Percentiles rank a stretch among this genome's conserved stretches.
Evolutionary conservation across 1,284 basidiomycete species (phyloP).

Genomic region (Trametes sp.): DNA sequence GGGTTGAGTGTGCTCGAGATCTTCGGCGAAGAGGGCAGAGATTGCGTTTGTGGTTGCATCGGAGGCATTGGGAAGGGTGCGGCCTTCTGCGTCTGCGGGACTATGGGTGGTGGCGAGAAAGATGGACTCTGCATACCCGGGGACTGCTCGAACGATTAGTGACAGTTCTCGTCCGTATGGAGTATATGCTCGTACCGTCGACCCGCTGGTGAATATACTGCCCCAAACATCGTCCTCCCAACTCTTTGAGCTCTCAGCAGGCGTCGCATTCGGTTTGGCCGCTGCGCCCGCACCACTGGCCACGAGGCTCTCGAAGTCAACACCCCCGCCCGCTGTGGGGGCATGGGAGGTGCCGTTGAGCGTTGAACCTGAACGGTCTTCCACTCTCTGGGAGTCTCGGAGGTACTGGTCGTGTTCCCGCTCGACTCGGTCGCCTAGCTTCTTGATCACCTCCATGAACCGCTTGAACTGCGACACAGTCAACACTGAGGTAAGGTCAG

Average conservation of each 20-base stretch:
- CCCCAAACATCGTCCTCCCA: slow-evolving; percentile 87
- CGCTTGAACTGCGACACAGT: slow-evolving; percentile 92
- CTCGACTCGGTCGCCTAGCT: slow-evolving; percentile 82
- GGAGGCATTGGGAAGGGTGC: slow-evolving; percentile 31
- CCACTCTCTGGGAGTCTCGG: slow-evolving; percentile 82
- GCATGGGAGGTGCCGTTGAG: slow-evolving; percentile 39
- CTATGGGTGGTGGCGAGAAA: slow-evolving; percentile 23
- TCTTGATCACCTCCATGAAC: slow-evolving; percentile 85
- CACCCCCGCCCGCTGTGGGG: slow-evolving; percentile 47
- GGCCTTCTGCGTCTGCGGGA: slow-evolving; percentile 7
- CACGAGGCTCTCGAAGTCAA: slow-evolving; percentile 82
- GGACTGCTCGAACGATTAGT: slow-evolving; percentile 24
- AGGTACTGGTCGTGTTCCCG: slow-evolving; percentile 87
- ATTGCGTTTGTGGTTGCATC: slow-evolving; percentile 45
- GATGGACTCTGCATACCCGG: slow-evolving; percentile 36
- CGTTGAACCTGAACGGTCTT: slow-evolving; percentile 68
- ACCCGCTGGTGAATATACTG: slow-evolving; percentile 63
- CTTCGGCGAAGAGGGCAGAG: slow-evolving; percentile 51
- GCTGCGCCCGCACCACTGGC: slow-evolving; percentile 52
- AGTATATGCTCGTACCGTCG: slow-evolving; percentile 43
- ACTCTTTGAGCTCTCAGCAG: slow-evolving; percentile 48
- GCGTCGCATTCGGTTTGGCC: slow-evolving; percentile 52
- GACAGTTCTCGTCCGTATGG: background rate
- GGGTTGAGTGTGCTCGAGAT: slow-evolving; percentile 28
- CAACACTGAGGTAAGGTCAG: slow-evolving; percentile 60